Evolutionary conservation across 768 basidiomycete species (phyloP), one percentile per base, ranked within the genome.

Genomic region (Trametes cingulata): DNA sequence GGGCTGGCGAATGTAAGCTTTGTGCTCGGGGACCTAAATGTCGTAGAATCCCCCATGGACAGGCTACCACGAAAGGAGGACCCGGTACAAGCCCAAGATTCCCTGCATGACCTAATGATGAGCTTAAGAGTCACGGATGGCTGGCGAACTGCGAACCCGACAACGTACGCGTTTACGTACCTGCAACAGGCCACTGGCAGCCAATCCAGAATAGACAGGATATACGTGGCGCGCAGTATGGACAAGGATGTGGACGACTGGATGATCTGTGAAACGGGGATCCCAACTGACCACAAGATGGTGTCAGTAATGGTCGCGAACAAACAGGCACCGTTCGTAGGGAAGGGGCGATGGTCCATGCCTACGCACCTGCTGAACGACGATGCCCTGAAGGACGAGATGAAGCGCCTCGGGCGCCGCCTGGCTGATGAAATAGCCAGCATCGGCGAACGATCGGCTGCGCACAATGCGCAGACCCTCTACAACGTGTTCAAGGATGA

Each of bases 21-120:
- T 2, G 22, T 43, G 42, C 14, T 43, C 2, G 42, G 42, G 12
- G 42, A 83, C 60, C 75, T 76, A 39, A 82, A 83, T 60, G 29
- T 81, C 1, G 73, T 75, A 0, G 77, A 81, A 12, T 9, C 10
- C 9, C n/a, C 42, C 5, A 10, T 43, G 4, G 42, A 43, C 42
- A 43, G 42, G 22, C 20, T 19, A 5, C 42, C 42, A 12, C 42
- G 5, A 12, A 43, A 20, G 19, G 6, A 25, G 3, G n/a, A n/a
- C n/a, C n/a, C n/a, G n/a, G n/a, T n/a, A n/a, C n/a, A n/a, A n/a
- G n/a, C n/a, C n/a, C n/a, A n/a, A n/a, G n/a, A n/a, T n/a, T n/a
- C n/a, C n/a, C n/a, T n/a, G n/a, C n/a, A n/a, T n/a, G n/a, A n/a
- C n/a, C n/a, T n/a, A n/a, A n/a, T n/a, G n/a, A n/a, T n/a, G n/a